Base-by-base conservation (phyloP, 163 green algal species). In the Picocystis sp. region DNA sequence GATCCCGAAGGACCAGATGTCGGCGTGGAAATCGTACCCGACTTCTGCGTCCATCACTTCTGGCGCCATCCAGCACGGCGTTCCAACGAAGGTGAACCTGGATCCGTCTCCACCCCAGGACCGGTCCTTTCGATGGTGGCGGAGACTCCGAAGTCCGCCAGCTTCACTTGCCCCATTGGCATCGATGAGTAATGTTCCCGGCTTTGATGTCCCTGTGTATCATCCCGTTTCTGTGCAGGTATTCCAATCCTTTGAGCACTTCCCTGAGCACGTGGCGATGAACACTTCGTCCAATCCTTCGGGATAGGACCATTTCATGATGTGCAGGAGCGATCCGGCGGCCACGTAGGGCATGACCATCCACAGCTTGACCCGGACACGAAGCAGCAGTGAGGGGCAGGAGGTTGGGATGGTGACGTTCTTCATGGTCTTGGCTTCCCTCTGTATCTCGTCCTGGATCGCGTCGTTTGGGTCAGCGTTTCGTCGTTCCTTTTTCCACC, bases 1-100 rank as follows among this genome's bases (percentile, higher is more conserved):
- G 73, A 97, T 98, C 34, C 90, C 90, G 68, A 98, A 88, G 0
- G 81, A 94, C 90, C 90, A 98, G 43, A 98, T 95, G 78, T 98
- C 90, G 24, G 90, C 89, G 19, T 77, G 68, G 19, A 52, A 71
- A 62, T 88, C 77, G 61, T 92, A 94, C 51, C 75, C 82, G 56
- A 84, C 67, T 81, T 81, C 45, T 73, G 24, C 12, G 73, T 97
- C 82, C 89, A 98, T 96, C 45, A 98, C 89, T 71, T 98, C 89
- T 2, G 87, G 89, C 22, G 89, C 89, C 89, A 98, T 97, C 67
- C 87, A 95, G 79, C 88, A 97, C 21, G 89, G 89, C 22, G 90
- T 98, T 47, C 90, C 90, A 19, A 96, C 87, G 73, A 98, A 97
- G 0, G 90, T 98, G 66, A 87, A 93, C 50, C 86, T 78, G 19